Evolutionary conservation across 441 rosid genomes (phyloP).

Genomic region (Metrosideros polymorpha): DNA sequence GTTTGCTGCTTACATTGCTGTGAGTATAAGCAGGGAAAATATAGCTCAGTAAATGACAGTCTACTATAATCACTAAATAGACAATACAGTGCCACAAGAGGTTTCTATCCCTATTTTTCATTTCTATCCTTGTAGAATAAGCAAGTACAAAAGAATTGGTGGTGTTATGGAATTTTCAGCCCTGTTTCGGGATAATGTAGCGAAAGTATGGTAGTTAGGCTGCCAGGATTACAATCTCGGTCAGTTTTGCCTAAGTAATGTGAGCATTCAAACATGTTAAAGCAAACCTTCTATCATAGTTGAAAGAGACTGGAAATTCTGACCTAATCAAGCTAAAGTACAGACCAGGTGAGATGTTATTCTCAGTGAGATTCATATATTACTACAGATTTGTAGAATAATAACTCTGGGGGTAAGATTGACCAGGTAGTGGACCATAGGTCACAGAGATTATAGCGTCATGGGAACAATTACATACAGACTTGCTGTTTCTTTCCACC

Average conservation of each 20-base stretch:
- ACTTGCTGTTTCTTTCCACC: not conserved
- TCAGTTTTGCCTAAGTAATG: not conserved
- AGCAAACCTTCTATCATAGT: not conserved
- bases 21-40: not conserved
- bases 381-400: not conserved
- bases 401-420: not conserved
- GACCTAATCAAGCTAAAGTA: not conserved
- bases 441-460: not conserved
- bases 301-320: not conserved
- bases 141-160: not conserved
- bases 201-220: not conserved
- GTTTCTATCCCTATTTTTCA: not conserved
- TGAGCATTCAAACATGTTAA: not conserved
- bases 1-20: not conserved
- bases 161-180: not conserved
- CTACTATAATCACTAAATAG: not conserved
- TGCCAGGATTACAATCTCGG: not conserved
- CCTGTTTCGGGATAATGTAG: not conserved
- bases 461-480: not conserved
- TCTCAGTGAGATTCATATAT: not conserved
- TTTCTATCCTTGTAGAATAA: not conserved
- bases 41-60: not conserved
- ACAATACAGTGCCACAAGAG: not conserved
- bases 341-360: not conserved
- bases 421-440: not conserved